Base-by-base conservation (phyloP, 345 rosid genomes). In the Bruguiera parviflora region DNA sequence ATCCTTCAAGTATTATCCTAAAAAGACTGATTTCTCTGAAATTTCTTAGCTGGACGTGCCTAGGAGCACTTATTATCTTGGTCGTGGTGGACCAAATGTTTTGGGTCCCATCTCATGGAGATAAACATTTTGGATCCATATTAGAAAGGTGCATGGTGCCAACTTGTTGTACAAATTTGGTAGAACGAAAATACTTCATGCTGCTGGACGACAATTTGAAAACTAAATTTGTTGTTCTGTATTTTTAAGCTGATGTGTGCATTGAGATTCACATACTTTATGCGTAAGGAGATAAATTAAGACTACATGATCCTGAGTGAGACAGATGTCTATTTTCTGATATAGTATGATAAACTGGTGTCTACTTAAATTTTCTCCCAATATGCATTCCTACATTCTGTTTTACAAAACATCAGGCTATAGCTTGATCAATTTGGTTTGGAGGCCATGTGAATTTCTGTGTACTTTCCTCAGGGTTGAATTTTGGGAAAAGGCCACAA, bases 11-110 rank as follows among this genome's bases (percentile, higher is more conserved):
- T 21, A 27, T 7, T 25, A 16, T 58, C 64, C 29, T 39, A 55
- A 46, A 52, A 68, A 37, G 51, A 35, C 71, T 73, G 66, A 13
- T 33, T 67, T 39, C 10, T 62, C 72, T 60, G 83, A 65, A 64
- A 69, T 70, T 75, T 83, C 86, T 69, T 53, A 74, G 87, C 86
- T 83, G 87, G 87, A 79, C 60, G 59, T 79, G 73, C 63, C 76
- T 72, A 73, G 69, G 68, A 71, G 61, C 63, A 66, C 66, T 43
- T 47, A 60, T 15, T 67, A 52, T 71, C 35, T 43, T 63, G 62
- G 43, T 65, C 72, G 69, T 75, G 80, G 69, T 79, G 71, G 67
- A 85, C 73, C 67, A 74, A 75, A 73, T 53, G 66, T 65, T 67
- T 64, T 64, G 84, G 91, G 84, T 72, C 88, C 92, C 87, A 82